A percentile compares a stretch with the other conserved stretches of the same genome.
These are phyloP conservation scores for Nematocida sp. DNA, from an alignment of 371 early-diverging fungal genomes.

Conservation along the genomic window DNA sequence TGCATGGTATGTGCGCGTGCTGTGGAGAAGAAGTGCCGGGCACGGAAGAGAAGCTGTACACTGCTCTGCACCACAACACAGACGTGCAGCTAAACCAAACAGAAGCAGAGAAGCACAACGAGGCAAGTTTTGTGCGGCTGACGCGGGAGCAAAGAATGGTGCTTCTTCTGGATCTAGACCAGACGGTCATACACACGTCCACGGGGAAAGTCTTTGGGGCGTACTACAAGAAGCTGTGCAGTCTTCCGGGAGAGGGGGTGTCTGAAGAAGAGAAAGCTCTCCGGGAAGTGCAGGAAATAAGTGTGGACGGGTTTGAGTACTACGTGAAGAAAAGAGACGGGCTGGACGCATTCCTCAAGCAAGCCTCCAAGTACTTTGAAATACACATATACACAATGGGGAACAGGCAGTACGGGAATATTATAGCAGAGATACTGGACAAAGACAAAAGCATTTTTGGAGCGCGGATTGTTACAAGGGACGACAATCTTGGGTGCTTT, in stretches of 20 bases:
- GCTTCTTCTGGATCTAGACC: constrained; percentile 92
- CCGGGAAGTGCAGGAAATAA: constrained; percentile 16
- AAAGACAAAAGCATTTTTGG: constrained; percentile 72
- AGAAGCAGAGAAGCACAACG: constrained; percentile 49
- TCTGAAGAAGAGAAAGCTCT: neutral
- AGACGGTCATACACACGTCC: constrained; percentile 92
- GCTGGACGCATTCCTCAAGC: constrained; percentile 71
- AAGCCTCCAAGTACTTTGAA: constrained; percentile 69
- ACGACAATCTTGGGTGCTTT: constrained; percentile 76
- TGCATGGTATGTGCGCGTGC: constrained; percentile 55
- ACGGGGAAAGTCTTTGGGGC: neutral
- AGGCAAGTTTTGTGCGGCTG: constrained; percentile 65
- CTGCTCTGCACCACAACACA: constrained; percentile 52
- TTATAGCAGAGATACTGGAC: constrained; percentile 79
- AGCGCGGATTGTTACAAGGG: constrained; percentile 82
- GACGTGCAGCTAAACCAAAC: constrained; percentile 46
- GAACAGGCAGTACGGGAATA: constrained; percentile 79
- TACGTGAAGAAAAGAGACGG: constrained; percentile 67
- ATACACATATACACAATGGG: constrained; percentile 99
- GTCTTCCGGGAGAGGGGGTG: neutral
- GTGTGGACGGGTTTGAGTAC: constrained; percentile 45
- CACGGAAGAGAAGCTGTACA: constrained; percentile 31
- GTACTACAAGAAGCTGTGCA: neutral
- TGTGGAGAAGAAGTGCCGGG: constrained; percentile 56
- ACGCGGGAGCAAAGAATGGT: constrained; percentile 71